phyloP scores from a whole-genome alignment of 306 rosid species.

The Corylus heterophylla region DNA sequence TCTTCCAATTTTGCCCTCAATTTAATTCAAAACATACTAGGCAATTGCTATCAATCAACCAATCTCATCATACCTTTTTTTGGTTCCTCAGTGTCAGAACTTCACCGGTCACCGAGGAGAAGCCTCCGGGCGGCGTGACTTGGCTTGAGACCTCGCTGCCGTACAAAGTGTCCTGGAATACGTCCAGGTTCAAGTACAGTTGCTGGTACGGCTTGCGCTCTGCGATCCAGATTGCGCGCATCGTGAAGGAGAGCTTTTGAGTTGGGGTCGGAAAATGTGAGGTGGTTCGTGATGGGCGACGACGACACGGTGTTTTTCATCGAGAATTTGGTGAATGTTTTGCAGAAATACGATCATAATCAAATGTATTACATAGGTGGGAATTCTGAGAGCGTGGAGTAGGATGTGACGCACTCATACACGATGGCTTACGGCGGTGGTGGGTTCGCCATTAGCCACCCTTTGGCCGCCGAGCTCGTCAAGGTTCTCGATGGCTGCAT shows the following conservation, averaged over 20 bases:
- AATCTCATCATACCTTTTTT: no score
- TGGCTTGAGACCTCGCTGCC: constrained; percentile 51
- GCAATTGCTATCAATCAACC: no score
- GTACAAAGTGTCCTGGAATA: constrained; percentile 48
- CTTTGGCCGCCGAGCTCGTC: constrained; percentile 59
- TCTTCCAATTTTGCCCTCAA: no score
- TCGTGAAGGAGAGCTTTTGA: constrained; percentile 75
- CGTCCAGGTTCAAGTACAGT: constrained; percentile 55
- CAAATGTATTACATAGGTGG: constrained; percentile 81
- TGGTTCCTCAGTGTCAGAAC: no score
- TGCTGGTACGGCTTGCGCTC: constrained; percentile 66
- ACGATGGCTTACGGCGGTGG: constrained; percentile 74
- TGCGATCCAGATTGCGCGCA: constrained; percentile 63
- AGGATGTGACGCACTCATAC: constrained; percentile 53
- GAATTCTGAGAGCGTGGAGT: constrained; percentile 79
- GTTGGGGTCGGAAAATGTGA: constrained; percentile 45
- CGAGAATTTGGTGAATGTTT: constrained; percentile 54
- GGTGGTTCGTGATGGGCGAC: constrained; percentile 92
- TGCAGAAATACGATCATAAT: constrained; percentile 68
- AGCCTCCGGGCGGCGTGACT: constrained; percentile 22
- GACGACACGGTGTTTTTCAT: constrained; percentile 78
- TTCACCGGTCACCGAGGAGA: constrained; percentile 9
- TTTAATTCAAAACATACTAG: no score
- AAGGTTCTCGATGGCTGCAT: constrained; percentile 71
- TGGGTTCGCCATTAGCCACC: constrained; percentile 70